A percentile compares a stretch with the other conserved stretches of the same genome.
Evolutionary conservation across 768 basidiomycete species (phyloP).

Genomic region (Tulasnella sp.): DNA sequence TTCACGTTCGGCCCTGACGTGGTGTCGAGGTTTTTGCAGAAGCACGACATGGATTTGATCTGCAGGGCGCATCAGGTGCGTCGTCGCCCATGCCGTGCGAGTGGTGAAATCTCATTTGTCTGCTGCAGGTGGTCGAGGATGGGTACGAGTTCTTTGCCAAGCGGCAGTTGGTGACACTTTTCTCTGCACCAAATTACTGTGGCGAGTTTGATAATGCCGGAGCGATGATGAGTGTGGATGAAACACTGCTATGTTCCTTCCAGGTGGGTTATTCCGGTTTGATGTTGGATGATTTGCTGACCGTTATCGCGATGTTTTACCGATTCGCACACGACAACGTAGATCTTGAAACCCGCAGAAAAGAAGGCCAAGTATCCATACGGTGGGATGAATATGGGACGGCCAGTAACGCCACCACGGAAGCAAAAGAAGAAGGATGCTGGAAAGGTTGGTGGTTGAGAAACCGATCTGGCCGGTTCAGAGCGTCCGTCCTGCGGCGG

Average conservation of each 20-base stretch:
- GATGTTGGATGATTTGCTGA: slow-evolving; percentile 19
- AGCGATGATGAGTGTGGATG: slow-evolving; percentile 99
- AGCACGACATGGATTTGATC: slow-evolving; percentile 99
- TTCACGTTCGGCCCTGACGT: slow-evolving; percentile 99
- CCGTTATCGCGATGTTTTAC: background rate
- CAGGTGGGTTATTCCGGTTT: slow-evolving; percentile 46
- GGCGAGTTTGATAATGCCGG: slow-evolving; percentile 99
- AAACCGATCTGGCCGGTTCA: no score
- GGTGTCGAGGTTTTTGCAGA: slow-evolving; percentile 94
- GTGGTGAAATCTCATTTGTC: slow-evolving; percentile 5
- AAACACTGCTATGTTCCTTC: slow-evolving; percentile 95
- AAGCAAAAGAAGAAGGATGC: slow-evolving; percentile 95
- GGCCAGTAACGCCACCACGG: slow-evolving; percentile 89
- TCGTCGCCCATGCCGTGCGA: slow-evolving; percentile 13
- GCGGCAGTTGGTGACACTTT: slow-evolving; percentile 89
- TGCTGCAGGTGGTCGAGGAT: slow-evolving; percentile 81
- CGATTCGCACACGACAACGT: background rate
- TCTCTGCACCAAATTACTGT: slow-evolving; percentile 92
- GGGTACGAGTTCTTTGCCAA: slow-evolving; percentile 99
- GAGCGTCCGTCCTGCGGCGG: no score
- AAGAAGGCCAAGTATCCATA: slow-evolving; percentile 93
- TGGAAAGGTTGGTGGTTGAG: no score
- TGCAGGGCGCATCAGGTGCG: slow-evolving; percentile 94
- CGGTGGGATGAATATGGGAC: slow-evolving; percentile 56
- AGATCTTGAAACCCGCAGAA: slow-evolving; percentile 99